Evolutionary conservation across 1,284 basidiomycete genomes (phyloP).

Genomic region (Cryptococcus hybrid): DNA sequence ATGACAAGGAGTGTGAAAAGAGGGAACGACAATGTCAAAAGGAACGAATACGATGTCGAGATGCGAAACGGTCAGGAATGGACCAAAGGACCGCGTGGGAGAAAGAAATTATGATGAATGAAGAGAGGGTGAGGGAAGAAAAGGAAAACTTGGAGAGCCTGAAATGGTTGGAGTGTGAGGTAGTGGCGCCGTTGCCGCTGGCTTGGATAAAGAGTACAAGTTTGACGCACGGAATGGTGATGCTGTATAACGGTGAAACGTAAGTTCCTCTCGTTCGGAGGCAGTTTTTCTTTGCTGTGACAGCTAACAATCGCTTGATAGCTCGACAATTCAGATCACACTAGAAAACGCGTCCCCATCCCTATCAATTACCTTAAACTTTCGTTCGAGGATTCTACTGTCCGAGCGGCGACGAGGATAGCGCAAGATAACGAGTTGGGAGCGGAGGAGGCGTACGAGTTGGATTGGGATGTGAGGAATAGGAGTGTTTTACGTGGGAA

Average conservation of each 20-base stretch:
- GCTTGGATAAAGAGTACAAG: conserved; percentile 82
- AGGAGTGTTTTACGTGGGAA: conserved; percentile 76
- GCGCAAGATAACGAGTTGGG: conserved; percentile 75
- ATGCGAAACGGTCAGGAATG: conserved; percentile 49
- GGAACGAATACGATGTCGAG: conserved; percentile 53
- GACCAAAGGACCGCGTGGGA: conserved; percentile 21
- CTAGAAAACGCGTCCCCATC: conserved; percentile 81
- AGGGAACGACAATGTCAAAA: conserved; percentile 58
- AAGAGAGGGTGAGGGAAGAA: neutral
- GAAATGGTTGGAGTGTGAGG: conserved; percentile 49
- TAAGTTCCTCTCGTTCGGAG: conserved; percentile 46
- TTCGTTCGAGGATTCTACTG: conserved; percentile 84
- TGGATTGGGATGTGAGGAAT: conserved; percentile 76
- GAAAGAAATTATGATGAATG: neutral
- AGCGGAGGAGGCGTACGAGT: conserved; percentile 84
- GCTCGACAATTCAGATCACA: conserved; percentile 75
- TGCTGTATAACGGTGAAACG: conserved; percentile 92
- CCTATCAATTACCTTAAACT: conserved; percentile 82
- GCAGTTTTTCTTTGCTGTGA: neutral
- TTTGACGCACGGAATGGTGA: conserved; percentile 82
- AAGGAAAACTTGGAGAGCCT: conserved; percentile 6
- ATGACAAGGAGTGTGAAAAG: conserved; percentile 52
- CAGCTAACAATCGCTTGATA: conserved; percentile 37
- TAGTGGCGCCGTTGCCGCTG: conserved; percentile 82
- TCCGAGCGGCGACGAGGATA: conserved; percentile 68